A percentile compares a stretch with the other conserved stretches of the same genome.
phyloP scores from a whole-genome alignment of 129 eudicot genomes.

The Flaveria linearis region DNA sequence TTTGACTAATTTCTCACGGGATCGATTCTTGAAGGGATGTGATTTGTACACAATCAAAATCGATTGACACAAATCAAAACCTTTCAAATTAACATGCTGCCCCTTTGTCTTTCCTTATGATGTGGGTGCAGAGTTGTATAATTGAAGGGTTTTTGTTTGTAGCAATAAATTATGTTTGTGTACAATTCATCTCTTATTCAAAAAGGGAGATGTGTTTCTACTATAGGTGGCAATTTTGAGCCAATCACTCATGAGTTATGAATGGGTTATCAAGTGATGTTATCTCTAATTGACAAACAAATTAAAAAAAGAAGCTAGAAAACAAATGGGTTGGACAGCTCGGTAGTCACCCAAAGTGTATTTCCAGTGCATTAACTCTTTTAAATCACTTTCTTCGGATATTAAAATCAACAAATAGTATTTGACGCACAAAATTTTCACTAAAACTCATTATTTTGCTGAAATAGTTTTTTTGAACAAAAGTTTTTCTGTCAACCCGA shows the following conservation, averaged over 20 bases:
- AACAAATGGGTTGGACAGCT: neutral
- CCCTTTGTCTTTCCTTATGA: neutral
- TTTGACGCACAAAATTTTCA: neutral
- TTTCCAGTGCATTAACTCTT: neutral
- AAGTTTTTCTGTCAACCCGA: neutral
- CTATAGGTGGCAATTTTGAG: slow-evolving; percentile 8
- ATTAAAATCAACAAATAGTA: neutral
- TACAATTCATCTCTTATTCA: neutral
- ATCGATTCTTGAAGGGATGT: slow-evolving; percentile 9
- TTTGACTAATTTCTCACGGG: slow-evolving; percentile 15
- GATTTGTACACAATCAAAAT: slow-evolving; percentile 1
- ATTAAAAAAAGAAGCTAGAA: neutral
- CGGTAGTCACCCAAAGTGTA: slow-evolving; percentile 3
- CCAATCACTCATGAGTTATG: neutral
- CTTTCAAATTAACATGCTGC: neutral
- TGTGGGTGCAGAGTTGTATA: neutral
- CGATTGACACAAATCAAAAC: neutral
- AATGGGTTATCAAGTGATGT: neutral
- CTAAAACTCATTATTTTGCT: neutral
- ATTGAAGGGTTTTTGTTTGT: slow-evolving; percentile 2
- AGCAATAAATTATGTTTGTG: neutral
- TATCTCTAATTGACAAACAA: neutral
- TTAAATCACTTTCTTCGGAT: neutral
- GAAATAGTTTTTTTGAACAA: neutral
- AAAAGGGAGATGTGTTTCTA: slow-evolving; percentile 10